Evolutionary conservation across 345 rosid species (phyloP), one percentile per base, ranked within the genome.

Genomic region (Firmiana major): DNA sequence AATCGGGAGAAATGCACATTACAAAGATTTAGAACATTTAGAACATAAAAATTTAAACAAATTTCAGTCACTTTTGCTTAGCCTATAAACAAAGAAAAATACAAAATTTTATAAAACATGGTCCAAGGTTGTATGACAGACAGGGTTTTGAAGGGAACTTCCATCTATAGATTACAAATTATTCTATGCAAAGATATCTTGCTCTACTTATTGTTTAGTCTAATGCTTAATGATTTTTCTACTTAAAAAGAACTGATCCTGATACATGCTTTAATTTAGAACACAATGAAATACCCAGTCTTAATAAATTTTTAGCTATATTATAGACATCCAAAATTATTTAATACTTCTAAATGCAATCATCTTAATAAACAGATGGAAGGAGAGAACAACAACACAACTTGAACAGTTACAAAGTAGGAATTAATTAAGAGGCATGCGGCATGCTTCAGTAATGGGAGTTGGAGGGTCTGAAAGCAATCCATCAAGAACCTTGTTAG

Each of bases 401-500:
- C 69, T 16, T 63, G 46, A 38, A 36, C 22, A 64, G 26, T 16
- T 40, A 9, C 3, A 36, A 38, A 17, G 28, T 17, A 63, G 42
- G 7, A 19, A 16, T 40, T 64, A 1, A 17, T 13, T 17, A 63
- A 46, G 46, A 46, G 60, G 64, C 67, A 11, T 7, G 62, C 13
- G 74, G 68, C 84, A 85, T 46, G 77, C 75, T 77, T 74, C 38
- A 38, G 53, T 65, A 22, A 83, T 22, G 42, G 84, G 75, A 55
- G 54, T 71, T 6, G 81, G 71, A 54, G 84, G 86, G 16, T 81
- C 86, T 11, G 88, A 81, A 28, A 77, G 40, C 17, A 76, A 77
- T 26, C 88, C 86, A 79, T 81, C 68, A 21, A 75, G 15, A 19
- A 79, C 78, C 31, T 43, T 57, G 15, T 74, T 46, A 49, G 88